These are phyloP conservation scores for Dacryopinax primogenitus DNA, from an alignment of 768 basidiomycete species.

Conservation along the genomic window DNA sequence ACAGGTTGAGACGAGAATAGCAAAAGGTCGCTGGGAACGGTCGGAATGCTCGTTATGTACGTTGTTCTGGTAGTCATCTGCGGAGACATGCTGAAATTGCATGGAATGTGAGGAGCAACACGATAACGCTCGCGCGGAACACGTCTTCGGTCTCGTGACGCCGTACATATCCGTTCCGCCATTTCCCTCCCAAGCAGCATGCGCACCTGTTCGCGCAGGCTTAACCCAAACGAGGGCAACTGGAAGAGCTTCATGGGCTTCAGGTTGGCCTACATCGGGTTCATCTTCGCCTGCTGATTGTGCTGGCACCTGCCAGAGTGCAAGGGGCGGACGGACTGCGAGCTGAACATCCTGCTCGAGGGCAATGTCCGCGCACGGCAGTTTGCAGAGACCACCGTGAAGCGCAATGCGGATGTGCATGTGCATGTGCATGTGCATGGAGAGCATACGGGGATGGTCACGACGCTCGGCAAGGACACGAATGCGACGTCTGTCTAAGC, in stretches of 20 bases:
- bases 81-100: too few relatives aligned
- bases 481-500: background rate
- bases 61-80: too few relatives aligned
- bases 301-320: constrained; percentile 26
- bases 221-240: constrained; percentile 18
- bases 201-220: constrained; percentile 16
- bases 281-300: constrained; percentile 9
- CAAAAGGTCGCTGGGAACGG: too few relatives aligned
- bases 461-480: background rate
- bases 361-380: constrained; percentile 22
- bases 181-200: too few relatives aligned
- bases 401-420: background rate
- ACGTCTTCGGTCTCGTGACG: too few relatives aligned
- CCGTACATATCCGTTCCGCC: too few relatives aligned
- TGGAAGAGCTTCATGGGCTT: constrained; percentile 14
- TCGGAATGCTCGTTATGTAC: too few relatives aligned
- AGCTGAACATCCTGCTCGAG: constrained; percentile 27
- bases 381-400: constrained; percentile 21
- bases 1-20: too few relatives aligned
- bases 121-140: too few relatives aligned
- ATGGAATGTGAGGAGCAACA: too few relatives aligned
- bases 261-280: constrained; percentile 12
- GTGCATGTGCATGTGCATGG: too few relatives aligned
- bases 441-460: background rate
- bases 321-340: constrained; percentile 25